These are phyloP conservation scores for Tanozyma kutaoensis DNA, from an alignment of 805 yeast genomes.

Conservation along the genomic window DNA sequence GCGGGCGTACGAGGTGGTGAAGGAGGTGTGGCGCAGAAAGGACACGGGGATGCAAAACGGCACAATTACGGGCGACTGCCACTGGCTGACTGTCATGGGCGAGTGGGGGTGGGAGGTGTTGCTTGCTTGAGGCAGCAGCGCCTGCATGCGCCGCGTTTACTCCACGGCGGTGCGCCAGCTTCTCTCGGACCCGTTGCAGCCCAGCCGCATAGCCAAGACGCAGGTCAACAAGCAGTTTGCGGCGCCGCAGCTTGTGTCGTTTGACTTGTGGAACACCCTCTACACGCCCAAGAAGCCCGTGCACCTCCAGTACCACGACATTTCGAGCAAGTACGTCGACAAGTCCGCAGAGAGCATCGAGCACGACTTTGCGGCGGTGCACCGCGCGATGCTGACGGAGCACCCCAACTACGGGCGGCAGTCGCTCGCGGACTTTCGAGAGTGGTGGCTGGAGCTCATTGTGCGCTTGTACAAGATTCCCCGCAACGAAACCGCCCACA, in stretches of 20 bases:
- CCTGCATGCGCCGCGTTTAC: background rate
- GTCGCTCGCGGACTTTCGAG: constrained; percentile 12
- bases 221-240: constrained; percentile 4
- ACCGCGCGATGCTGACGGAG: constrained; percentile 17
- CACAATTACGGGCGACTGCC: constrained; percentile 37
- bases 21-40: constrained; percentile 59
- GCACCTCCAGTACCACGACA: constrained; percentile 35
- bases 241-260: constrained; percentile 42
- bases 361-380: constrained; percentile 15
- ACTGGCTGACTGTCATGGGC: constrained; percentile 60
- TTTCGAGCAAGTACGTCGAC: constrained; percentile 24
- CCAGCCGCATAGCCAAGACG: constrained; percentile 5
- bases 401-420: constrained; percentile 56
- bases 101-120: constrained; percentile 72
- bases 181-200: constrained; percentile 5
- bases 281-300: constrained; percentile 45
- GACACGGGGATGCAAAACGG: constrained; percentile 25
- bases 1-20: constrained; percentile 52
- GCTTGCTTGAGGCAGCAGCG: constrained; percentile 11
- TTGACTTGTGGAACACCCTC: constrained; percentile 60
- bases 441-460: constrained; percentile 56
- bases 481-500: constrained; percentile 10
- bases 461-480: constrained; percentile 25
- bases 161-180: background rate
- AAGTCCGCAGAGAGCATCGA: constrained; percentile 12